Evolutionary conservation across 176 grass and related monocot genomes (phyloP), one percentile per base, ranked within the genome.

Genomic region (Musa schizocarpa): DNA sequence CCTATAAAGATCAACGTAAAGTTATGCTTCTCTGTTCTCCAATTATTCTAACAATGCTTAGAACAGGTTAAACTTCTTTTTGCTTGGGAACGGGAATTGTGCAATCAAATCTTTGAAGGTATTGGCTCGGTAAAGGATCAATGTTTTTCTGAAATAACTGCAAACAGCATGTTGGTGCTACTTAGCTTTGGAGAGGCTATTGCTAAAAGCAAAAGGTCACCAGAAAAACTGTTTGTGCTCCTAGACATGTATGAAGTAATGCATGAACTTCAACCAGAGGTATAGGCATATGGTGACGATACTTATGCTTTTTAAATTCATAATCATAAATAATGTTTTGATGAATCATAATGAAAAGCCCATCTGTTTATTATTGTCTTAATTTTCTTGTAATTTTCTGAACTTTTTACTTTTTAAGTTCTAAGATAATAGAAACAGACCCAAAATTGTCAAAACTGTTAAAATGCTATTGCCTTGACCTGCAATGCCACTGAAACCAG

Each of bases 211-310:
- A 99, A 94, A 82, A 86, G 95, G 52, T 99, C 95, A 26, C 95
- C 86, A 55, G 95, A 99, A 83, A 99, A 99, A 72, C 68, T 99
- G 1, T 94, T 99, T 71, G 90, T 99, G 69, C 82, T 99, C 8
- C 84, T 99, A 68, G 95, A 99, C 80, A 99, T 99, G 95, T 99
- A 99, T 10, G 95, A 92, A 77, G 93, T 99, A 72, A 91, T 99
- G 95, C 89, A 85, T 26, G 95, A 99, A 80, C 88, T 99, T 80
- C 95, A 94, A 84, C 84, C 83, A 22, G 95, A 99, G 85, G 95
- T 94, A 92, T 52, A 52, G 9, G 27, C 1, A 50, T 13, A n/a
- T 50, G 34, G 34, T 43, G 34, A 43, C 6, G 34, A 19, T 62
- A 9, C 16, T 26, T 69, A 27, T 69, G 66, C 27, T 43, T 43